Evolutionary conservation across 306 rosid genomes (phyloP), one percentile per base, ranked within the genome.

Genomic region (Vicia faba): DNA sequence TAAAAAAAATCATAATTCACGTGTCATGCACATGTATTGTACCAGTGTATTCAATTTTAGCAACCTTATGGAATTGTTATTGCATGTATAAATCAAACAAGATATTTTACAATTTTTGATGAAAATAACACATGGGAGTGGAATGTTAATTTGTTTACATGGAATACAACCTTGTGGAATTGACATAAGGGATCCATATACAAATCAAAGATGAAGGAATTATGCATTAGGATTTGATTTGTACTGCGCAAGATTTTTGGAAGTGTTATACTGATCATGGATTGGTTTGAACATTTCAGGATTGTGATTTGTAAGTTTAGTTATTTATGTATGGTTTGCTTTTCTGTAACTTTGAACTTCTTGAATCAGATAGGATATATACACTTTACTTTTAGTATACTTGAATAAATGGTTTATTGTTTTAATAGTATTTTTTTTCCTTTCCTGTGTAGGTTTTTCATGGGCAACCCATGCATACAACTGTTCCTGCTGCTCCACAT

Each of bases 401-500:
- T 43, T 75, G 14, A 63, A 26, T 51, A 29, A 61, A 48, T 48
- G 23, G 26, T 73, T 45, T 46, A 61, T 40, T 58, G n/a, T 68
- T 48, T 36, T 35, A n/a, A 33, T 46, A 35, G 25, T 46, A 25
- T 18, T 45, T 4, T 5, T 36, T 38, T 16, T n/a, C n/a, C 23
- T 5, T 23, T 23, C 9, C 69, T 74, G 67, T 58, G 75, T 78
- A 93, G 97, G 92, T 88, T 66, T 90, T 75, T 76, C 99, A 90
- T 18, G 95, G 96, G 25, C 97, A 86, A 65, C 90, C 91, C 28
- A 83, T 93, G 81, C 79, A 86, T 26, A 80, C 60, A 65, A 41
- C 85, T 23, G 74, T 88, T 63, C 82, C 85, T 40, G 68, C 84
- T 62, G 91, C 97, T 40, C 95, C 96, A 0, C 97, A 93, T 80